Conservation (phyloP, 2,329 filamentous ascomycete genomes). For the Ampelomyces quisqualis region DNA sequence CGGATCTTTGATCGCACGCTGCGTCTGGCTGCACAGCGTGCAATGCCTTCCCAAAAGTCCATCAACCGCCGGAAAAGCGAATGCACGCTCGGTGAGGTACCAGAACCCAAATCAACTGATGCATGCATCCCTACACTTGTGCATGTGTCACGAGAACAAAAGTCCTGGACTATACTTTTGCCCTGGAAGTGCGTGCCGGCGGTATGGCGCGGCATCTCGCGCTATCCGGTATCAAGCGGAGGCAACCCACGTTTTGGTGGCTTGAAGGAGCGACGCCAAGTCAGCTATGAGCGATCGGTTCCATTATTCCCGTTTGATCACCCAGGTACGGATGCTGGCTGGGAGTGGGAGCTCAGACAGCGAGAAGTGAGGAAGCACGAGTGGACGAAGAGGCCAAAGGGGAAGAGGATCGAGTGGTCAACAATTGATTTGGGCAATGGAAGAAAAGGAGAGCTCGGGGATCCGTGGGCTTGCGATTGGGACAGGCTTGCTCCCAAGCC, state of each 20-base stretch:
- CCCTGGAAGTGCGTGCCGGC: conserved; percentile 88
- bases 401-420: conserved; percentile 75
- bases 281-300: conserved; percentile 73
- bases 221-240: conserved; percentile 75
- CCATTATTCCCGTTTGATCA: conserved; percentile 88
- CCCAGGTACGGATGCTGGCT: conserved; percentile 75
- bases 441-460: conserved; percentile 77
- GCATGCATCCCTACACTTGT: conserved; percentile 77
- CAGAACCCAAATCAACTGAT: conserved; percentile 61
- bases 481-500: conserved; percentile 60
- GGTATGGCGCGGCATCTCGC: conserved; percentile 84
- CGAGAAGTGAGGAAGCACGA: conserved; percentile 59
- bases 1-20: conserved; percentile 68
- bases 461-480: conserved; percentile 83
- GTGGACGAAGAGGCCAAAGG: conserved; percentile 78
- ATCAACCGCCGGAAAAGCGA: conserved; percentile 74
- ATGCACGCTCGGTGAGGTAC: conserved; percentile 62
- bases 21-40: conserved; percentile 64
- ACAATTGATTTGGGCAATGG: conserved; percentile 71
- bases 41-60: conserved; percentile 72
- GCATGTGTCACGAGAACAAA: conserved; percentile 59
- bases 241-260: conserved; percentile 82
- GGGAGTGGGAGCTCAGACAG: conserved; percentile 72
- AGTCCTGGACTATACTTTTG: conserved; percentile 76
- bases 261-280: conserved; percentile 73